Percentiles rank a stretch among this genome's conserved stretches.
Conservation (phyloP, 192 early-diverging fungal species). For the Coemansia aciculifera region DNA sequence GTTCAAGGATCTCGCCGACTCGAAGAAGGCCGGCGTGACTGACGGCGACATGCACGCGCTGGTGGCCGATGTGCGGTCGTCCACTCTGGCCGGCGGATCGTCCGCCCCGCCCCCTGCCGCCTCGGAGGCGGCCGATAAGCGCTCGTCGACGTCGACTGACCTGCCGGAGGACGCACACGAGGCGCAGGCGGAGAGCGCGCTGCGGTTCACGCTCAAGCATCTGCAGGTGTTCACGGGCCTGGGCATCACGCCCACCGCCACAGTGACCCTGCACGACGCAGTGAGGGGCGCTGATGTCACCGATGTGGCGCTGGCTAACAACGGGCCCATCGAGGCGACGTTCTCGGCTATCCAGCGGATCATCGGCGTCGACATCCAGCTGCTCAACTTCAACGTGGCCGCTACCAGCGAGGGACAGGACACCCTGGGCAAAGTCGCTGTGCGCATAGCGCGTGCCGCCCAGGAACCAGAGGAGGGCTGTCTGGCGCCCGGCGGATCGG, state of each 20-base stretch:
- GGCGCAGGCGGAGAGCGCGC: not conserved
- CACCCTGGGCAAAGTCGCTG: slow-evolving; percentile 81
- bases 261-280: slow-evolving; percentile 71
- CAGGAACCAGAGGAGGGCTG: slow-evolving; percentile 56
- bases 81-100: slow-evolving; percentile 8
- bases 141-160: slow-evolving; percentile 1
- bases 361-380: slow-evolving; percentile 67
- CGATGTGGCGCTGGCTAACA: slow-evolving; percentile 78
- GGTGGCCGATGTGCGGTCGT: slow-evolving; percentile 71
- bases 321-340: slow-evolving; percentile 87
- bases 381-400: slow-evolving; percentile 84
- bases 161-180: slow-evolving; percentile 1
- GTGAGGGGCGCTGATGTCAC: slow-evolving; percentile 41
- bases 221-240: slow-evolving; percentile 82
- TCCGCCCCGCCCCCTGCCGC: not conserved
- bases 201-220: slow-evolving; percentile 62
- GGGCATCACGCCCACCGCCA: slow-evolving; percentile 75
- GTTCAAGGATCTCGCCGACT: slow-evolving; percentile 93
- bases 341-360: slow-evolving; percentile 89
- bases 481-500: slow-evolving; percentile 24
- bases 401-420: slow-evolving; percentile 87
- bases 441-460: slow-evolving; percentile 70
- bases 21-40: slow-evolving; percentile 80
- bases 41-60: slow-evolving; percentile 90
- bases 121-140: not conserved